Percentiles rank a stretch among this genome's conserved stretches.
phyloP scores from a whole-genome alignment of 2,329 filamentous ascomycete species.

The Cytospora mali region DNA sequence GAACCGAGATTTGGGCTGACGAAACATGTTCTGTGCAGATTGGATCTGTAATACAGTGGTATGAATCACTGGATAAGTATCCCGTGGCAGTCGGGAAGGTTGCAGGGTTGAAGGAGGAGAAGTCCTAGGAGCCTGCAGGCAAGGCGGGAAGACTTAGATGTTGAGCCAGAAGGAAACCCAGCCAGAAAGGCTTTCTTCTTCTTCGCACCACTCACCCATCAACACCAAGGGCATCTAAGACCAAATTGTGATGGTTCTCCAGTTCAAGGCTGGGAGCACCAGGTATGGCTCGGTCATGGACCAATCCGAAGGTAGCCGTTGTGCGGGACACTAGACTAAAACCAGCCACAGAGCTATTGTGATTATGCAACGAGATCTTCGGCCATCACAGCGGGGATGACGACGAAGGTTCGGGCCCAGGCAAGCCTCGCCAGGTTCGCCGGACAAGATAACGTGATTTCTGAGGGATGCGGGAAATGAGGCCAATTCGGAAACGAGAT shows the following conservation, averaged over 20 bases:
- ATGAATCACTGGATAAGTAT: conserved; percentile 39
- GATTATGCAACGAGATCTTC: neutral
- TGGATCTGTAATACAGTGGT: conserved; percentile 39
- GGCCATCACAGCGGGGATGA: neutral
- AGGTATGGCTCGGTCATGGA: neutral
- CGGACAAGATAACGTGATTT: conserved; percentile 21
- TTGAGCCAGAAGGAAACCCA: neutral
- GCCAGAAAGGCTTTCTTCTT: neutral
- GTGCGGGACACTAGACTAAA: neutral
- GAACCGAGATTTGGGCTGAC: conserved; percentile 8
- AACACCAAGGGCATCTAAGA: neutral
- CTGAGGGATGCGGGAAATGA: conserved; percentile 13
- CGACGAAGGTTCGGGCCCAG: neutral
- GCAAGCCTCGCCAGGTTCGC: neutral
- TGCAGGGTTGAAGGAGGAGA: neutral
- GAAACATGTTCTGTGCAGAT: conserved; percentile 29
- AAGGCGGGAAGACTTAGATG: conserved; percentile 1
- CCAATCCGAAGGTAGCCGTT: neutral
- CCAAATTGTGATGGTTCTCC: neutral
- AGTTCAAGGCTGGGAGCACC: neutral
- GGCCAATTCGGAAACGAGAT: conserved; percentile 3
- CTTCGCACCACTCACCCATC: neutral
- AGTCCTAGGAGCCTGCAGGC: neutral
- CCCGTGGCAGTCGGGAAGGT: conserved; percentile 31
- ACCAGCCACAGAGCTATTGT: neutral